Conservation (phyloP, 345 rosid species). For the Eucalyptus virginea region DNA sequence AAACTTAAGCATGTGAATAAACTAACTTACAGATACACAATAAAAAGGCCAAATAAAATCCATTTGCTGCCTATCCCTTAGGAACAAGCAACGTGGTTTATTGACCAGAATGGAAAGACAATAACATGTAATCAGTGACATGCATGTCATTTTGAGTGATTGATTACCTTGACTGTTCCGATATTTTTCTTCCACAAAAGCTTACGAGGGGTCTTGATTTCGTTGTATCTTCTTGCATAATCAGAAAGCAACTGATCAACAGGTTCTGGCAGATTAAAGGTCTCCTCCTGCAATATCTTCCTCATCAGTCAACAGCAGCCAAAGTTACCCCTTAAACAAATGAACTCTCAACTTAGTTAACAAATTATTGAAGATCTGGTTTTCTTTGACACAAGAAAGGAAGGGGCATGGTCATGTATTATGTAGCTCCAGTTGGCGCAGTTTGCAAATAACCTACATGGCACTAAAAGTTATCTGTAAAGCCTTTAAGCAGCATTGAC, state of each 20-base stretch:
- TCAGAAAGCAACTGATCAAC: slow-evolving; percentile 68
- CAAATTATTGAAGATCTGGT: background rate
- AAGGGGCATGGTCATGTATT: background rate
- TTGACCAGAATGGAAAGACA: background rate
- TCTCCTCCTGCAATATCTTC: slow-evolving; percentile 62
- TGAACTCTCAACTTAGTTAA: background rate
- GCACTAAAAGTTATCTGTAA: background rate
- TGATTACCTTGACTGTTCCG: slow-evolving; percentile 78
- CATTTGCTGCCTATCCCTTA: background rate
- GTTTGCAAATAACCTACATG: background rate
- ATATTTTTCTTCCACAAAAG: slow-evolving; percentile 96
- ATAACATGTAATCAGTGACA: background rate
- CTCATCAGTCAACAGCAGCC: background rate
- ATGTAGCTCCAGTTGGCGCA: background rate
- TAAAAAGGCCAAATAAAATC: background rate
- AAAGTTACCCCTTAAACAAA: background rate
- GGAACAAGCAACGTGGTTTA: background rate
- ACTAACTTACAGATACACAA: background rate
- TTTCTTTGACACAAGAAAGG: background rate
- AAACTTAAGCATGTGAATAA: background rate
- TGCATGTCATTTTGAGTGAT: background rate
- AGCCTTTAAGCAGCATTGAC: background rate
- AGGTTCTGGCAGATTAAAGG: slow-evolving; percentile 56
- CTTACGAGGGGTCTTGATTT: slow-evolving; percentile 93
- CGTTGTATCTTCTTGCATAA: slow-evolving; percentile 67